A percentile compares a stretch with the other conserved stretches of the same genome.
phyloP scores from a whole-genome alignment of 331 rosid species.

The Erythrophleum ivorense region DNA sequence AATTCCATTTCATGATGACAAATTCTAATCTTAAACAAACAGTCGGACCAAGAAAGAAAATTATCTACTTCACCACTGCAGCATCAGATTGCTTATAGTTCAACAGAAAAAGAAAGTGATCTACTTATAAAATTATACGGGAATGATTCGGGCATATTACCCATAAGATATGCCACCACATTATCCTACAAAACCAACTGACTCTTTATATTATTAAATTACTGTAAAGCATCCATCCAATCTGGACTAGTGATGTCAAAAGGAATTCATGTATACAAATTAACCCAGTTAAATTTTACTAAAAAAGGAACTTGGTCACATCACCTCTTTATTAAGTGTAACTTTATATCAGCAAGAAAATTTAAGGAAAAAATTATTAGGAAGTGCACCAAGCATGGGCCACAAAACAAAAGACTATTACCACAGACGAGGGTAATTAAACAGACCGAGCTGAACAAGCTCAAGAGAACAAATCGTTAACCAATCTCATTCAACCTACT shows the following conservation, averaged over 20 bases:
- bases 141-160: too few species aligned
- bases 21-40: neutral
- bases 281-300: neutral
- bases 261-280: neutral
- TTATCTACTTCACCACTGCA: too few species aligned
- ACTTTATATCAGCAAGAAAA: neutral
- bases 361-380: neutral
- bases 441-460: neutral
- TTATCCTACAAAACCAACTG: neutral
- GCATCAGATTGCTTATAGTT: too few species aligned
- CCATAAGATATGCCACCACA: neutral
- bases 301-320: neutral
- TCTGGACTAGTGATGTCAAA: neutral
- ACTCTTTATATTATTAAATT: neutral
- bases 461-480: neutral
- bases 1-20: neutral
- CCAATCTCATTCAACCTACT: neutral
- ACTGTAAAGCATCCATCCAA: neutral
- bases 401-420: neutral
- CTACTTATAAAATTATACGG: too few species aligned
- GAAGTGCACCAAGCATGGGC: neutral
- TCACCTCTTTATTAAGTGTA: neutral
- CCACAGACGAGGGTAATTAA: neutral
- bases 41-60: neutral
- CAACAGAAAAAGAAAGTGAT: too few species aligned